Percentiles rank a stretch among this genome's conserved stretches.
Conservation (phyloP, 352 stramenopile genomes). For the Globisporangium sylvaticum region DNA sequence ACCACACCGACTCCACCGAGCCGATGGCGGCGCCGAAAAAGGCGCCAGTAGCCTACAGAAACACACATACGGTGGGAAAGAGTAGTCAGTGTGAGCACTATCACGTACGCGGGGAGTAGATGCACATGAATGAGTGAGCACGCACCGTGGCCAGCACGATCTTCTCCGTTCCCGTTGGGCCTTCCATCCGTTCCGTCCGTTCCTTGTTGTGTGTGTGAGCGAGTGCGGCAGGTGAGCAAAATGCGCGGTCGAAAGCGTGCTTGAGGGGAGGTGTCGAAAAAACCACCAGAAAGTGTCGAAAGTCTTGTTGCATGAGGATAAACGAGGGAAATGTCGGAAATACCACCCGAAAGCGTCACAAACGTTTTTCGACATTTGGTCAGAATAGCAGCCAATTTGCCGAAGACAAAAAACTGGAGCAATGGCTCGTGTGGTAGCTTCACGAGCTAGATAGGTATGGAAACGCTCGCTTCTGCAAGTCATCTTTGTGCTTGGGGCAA, state of each 20-base stretch:
- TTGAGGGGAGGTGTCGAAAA: background rate
- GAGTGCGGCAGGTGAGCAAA: background rate
- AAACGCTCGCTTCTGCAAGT: accelerated
- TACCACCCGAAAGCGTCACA: background rate
- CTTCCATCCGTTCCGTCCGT: constrained; percentile 46
- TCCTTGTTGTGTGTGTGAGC: constrained; percentile 4
- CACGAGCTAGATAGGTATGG: accelerated
- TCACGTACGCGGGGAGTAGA: no score
- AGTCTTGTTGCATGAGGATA: no score
- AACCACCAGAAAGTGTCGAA: background rate
- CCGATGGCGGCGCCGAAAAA: constrained; percentile 74
- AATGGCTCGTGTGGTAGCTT: background rate
- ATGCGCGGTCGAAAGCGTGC: constrained; percentile 3
- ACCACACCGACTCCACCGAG: constrained; percentile 83
- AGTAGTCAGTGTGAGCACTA: background rate
- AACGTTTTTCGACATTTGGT: background rate
- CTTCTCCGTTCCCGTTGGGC: constrained; percentile 66
- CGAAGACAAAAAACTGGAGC: background rate
- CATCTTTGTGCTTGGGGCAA: constrained; percentile 93
- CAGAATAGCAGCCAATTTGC: background rate
- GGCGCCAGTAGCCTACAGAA: constrained; percentile 52
- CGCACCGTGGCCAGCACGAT: constrained; percentile 69
- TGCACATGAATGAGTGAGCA: background rate
- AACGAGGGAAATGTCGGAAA: background rate
- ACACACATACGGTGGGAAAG: background rate